Percentiles rank a stretch among this genome's conserved stretches.
These are phyloP conservation scores for Alisma plantagoaquatica DNA, from an alignment of 106 monocot genomes.

Conservation along the genomic window DNA sequence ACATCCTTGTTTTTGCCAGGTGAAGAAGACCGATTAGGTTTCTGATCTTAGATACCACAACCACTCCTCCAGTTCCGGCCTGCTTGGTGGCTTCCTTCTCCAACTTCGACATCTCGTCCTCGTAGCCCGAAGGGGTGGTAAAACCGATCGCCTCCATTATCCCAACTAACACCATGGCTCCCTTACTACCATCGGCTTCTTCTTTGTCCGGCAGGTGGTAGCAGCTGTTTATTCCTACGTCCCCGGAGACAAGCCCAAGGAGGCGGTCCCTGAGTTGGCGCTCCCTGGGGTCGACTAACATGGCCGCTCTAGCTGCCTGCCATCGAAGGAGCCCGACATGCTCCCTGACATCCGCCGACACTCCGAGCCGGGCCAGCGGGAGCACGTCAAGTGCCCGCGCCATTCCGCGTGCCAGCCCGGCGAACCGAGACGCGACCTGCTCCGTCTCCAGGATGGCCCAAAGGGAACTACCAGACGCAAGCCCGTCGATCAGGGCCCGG, in stretches of 20 bases:
- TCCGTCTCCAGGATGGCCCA: constrained; percentile 1
- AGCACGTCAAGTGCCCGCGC: not conserved
- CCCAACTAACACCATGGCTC: not conserved
- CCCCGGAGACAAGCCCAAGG: not conserved
- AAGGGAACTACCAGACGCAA: not conserved
- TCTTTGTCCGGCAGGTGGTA: too few species aligned
- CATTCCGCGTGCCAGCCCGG: not conserved
- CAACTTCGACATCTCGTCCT: constrained; percentile 22
- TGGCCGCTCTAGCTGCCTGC: not conserved
- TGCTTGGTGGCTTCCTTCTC: constrained; percentile 21
- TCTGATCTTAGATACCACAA: constrained; percentile 33
- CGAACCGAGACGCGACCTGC: not conserved
- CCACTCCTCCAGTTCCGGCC: constrained; percentile 44
- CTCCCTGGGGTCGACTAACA: constrained; percentile 2
- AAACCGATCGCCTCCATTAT: not conserved
- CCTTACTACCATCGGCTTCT: not conserved
- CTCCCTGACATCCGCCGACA: not conserved
- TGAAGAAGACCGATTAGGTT: constrained; percentile 21
- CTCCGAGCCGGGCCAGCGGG: not conserved
- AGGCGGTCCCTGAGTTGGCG: not conserved
- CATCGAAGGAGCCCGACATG: constrained; percentile 1
- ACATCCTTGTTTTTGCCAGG: constrained; percentile 1
- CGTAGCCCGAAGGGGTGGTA: constrained; percentile 8
- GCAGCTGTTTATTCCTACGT: not conserved
- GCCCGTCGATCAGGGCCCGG: not conserved